These are phyloP conservation scores for Psilocybe azurescens DNA, from an alignment of 768 basidiomycete genomes.

Conservation along the genomic window DNA sequence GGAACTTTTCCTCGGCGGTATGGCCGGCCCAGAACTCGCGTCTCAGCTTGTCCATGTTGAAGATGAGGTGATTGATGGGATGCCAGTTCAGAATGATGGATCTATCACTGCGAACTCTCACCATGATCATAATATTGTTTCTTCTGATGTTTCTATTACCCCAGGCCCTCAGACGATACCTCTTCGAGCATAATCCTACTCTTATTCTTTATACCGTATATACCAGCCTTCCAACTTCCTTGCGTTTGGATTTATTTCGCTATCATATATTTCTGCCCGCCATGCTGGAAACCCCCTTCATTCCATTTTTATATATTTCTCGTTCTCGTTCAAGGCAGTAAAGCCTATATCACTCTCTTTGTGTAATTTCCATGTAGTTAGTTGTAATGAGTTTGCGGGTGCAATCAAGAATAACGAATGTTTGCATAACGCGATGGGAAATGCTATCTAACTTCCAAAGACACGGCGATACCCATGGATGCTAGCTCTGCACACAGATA, in stretches of 20 bases:
- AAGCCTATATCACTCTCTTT: conserved; percentile 13
- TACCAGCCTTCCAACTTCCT: conserved; percentile 22
- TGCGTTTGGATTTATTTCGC: conserved; percentile 16
- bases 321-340: conserved; percentile 10
- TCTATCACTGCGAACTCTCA: conserved; percentile 3
- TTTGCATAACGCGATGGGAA: conserved; percentile 1
- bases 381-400: conserved; percentile 18
- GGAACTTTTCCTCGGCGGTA: conserved; percentile 37
- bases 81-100: conserved; percentile 10
- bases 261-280: conserved; percentile 18
- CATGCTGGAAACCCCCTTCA: conserved; percentile 10
- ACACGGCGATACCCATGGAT: conserved; percentile 97
- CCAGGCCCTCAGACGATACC: conserved; percentile 16
- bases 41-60: conserved; percentile 11
- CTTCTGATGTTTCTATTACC: conserved; percentile 12
- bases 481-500: conserved; percentile 96
- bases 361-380: conserved; percentile 13
- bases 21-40: conserved; percentile 16
- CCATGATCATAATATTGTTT: conserved; percentile 1
- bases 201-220: conserved; percentile 16
- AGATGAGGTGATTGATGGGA: conserved; percentile 15
- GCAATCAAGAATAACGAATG: conserved; percentile 13
- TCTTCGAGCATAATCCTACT: conserved; percentile 18
- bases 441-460: conserved; percentile 70
- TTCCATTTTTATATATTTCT: neutral